These are phyloP conservation scores for Conringia planisiliqua DNA, from an alignment of 345 rosid species.

Conservation along the genomic window DNA sequence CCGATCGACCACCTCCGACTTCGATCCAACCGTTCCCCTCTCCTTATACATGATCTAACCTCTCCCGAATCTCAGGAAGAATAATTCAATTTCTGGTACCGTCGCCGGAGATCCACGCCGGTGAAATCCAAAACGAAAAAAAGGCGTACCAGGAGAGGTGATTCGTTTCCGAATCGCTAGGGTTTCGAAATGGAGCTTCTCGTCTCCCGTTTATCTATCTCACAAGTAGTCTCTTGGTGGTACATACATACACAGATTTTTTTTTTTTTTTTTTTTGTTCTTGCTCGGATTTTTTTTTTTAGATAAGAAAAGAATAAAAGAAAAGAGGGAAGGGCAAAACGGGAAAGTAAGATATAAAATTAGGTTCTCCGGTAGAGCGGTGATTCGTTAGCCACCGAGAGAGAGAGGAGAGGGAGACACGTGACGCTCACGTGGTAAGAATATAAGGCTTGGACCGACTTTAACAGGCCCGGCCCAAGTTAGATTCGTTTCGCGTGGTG, in stretches of 20 bases:
- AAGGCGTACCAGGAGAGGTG: not conserved
- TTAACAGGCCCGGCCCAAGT: conserved; percentile 1
- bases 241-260: not conserved
- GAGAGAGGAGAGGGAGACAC: not conserved
- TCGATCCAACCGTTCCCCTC: conserved; percentile 57
- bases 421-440: conserved; percentile 23
- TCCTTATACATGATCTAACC: conserved; percentile 34
- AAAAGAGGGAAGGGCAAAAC: conserved; percentile 24
- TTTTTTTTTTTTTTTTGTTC: not conserved
- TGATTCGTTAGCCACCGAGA: not conserved
- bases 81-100: not conserved
- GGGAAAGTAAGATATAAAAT: conserved; percentile 4
- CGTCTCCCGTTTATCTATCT: conserved; percentile 11
- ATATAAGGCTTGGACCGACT: not conserved
- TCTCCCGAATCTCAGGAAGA: not conserved
- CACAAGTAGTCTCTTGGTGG: conserved; percentile 17
- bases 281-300: conserved; percentile 12
- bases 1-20: conserved; percentile 77
- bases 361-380: conserved; percentile 1
- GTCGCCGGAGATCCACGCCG: conserved; percentile 23
- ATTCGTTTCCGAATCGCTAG: not conserved
- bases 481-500: not conserved
- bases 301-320: conserved; percentile 30
- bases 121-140: not conserved
- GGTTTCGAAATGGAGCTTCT: conserved; percentile 27